A percentile compares a stretch with the other conserved stretches of the same genome.
Conservation (phyloP, 192 early-diverging fungal species). For the Gamsiella multidivaricata region DNA sequence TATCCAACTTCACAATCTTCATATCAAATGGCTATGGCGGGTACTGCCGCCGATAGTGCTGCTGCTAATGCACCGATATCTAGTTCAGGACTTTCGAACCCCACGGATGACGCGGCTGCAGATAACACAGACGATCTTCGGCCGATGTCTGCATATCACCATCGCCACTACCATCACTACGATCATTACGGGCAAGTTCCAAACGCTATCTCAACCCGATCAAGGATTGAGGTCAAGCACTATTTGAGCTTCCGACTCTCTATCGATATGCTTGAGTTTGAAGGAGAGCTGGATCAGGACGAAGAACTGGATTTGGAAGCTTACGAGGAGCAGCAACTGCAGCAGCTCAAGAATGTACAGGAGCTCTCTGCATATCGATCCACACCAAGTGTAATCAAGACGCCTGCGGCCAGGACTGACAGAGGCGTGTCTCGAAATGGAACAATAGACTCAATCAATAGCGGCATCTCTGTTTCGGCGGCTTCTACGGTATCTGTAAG, state of each 20-base stretch:
- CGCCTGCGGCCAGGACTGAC: not conserved
- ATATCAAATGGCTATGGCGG: slow-evolving; percentile 12
- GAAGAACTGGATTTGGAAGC: slow-evolving; percentile 20
- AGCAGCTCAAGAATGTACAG: slow-evolving; percentile 22
- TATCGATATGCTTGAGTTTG: slow-evolving; percentile 41
- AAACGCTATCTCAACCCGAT: not conserved
- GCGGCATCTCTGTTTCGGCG: not conserved
- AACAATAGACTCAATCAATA: not conserved
- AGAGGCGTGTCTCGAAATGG: not conserved
- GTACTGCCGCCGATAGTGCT: not conserved
- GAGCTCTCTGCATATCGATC: slow-evolving; percentile 14
- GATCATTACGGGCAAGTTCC: not conserved
- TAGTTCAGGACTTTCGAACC: not conserved
- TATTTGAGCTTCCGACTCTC: slow-evolving; percentile 42
- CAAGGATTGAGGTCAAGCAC: slow-evolving; percentile 45
- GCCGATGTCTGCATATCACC: too few species aligned
- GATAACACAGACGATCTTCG: not conserved
- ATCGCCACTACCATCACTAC: too few species aligned
- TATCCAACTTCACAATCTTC: not conserved
- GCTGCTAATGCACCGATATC: not conserved
- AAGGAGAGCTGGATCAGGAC: slow-evolving; percentile 28
- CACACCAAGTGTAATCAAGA: too few species aligned
- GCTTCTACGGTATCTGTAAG: too few species aligned
- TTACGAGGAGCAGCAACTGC: slow-evolving; percentile 34
- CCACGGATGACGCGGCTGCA: too few species aligned